A percentile compares a stretch with the other conserved stretches of the same genome.
phyloP scores from a whole-genome alignment of 345 rosid genomes.

The Syzygium aromaticum region DNA sequence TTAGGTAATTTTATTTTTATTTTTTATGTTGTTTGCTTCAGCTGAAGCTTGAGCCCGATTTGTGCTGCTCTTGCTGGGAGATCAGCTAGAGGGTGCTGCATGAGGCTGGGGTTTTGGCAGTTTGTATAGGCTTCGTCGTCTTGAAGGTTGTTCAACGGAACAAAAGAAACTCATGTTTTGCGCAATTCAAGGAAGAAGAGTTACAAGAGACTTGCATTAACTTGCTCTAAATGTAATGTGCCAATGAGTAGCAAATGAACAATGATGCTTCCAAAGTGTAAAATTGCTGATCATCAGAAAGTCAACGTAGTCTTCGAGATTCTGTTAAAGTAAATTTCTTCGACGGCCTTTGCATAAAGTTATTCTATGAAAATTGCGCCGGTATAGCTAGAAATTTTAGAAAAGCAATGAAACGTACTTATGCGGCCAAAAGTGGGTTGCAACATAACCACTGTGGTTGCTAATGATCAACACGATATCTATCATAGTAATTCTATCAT shows the following conservation, averaged over 20 bases:
- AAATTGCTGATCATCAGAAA: too few relatives aligned
- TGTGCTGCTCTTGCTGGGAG: neutral
- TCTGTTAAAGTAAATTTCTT: too few relatives aligned
- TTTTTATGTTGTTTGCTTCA: too few relatives aligned
- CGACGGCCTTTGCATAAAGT: neutral
- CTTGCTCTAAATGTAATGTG: neutral
- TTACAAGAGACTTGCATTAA: neutral
- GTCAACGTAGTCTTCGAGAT: too few relatives aligned
- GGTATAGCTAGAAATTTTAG: neutral
- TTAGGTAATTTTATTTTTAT: neutral
- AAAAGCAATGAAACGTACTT: neutral
- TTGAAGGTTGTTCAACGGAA: neutral
- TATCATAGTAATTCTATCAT: neutral
- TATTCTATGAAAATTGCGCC: neutral
- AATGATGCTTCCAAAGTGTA: too few relatives aligned
- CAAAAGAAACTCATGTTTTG: neutral
- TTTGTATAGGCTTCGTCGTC: neutral
- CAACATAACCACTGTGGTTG: neutral
- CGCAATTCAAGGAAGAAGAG: neutral
- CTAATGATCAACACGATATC: neutral
- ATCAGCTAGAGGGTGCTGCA: neutral
- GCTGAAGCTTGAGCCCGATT: neutral
- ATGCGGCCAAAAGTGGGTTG: neutral
- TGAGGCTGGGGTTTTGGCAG: neutral
- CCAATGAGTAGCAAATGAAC: too few relatives aligned